Base-by-base conservation (phyloP, 495 filamentous ascomycete genomes). In the Neurospora sp. region DNA sequence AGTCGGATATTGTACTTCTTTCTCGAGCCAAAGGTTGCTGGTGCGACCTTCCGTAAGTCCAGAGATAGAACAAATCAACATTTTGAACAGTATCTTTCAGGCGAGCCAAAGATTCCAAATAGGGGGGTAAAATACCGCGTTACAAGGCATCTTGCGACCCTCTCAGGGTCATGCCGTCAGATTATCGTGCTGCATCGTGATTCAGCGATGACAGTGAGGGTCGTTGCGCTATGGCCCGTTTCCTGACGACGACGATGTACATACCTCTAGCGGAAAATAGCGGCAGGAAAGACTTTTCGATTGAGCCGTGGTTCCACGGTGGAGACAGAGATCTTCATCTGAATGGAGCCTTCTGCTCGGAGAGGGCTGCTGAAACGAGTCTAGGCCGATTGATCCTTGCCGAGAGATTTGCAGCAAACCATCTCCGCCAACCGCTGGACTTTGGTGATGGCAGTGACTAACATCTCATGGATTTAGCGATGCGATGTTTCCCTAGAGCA, bases 311-410 rank as follows among this genome's bases (percentile, higher is more conserved):
- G 45, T 74, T 70, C 68, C 38, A 69, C 48, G 77, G 80, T 74
- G 80, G 78, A 75, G 80, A 74, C 74, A 74, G 73, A 74, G 80
- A 83, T 82, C 80, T 76, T 81, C 76, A 74, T 78, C 77, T 72
- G 41, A 79, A 80, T 78, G 77, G 79, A 77, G 79, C 72, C 75
- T 80, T 73, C 74, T 73, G 76, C 73, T 76, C 82, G 82, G 82
- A 77, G 78, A 45, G 75, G 73, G 74, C 74, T 81, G 76, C 81
- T 81, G 40, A 76, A 85, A 81, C 70, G 53, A 78, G 79, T 69
- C 76, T 81, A 82, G 79, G 73, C 70, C 75, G 42, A 59, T 71
- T 71, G 70, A 74, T 71, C 71, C 44, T 40, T 73, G 72, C 75
- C 78, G 75, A 80, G 71, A 76, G 76, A 78, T 76, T 72, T 72